phyloP scores from a whole-genome alignment of 179 eudicot genomes.

The Carnegiea gigantea region DNA sequence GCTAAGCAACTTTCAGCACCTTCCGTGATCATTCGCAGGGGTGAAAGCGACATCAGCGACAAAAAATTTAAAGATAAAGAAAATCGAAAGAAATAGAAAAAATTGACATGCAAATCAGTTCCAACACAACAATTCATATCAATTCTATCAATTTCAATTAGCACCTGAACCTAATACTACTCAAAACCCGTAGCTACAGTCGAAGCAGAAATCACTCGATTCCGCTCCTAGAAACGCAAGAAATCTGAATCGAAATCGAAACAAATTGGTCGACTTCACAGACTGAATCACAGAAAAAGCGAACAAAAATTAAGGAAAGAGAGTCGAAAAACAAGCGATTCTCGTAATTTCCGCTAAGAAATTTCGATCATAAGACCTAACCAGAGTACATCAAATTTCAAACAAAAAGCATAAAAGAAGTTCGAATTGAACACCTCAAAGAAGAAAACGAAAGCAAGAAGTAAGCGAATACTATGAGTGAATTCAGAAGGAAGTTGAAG shows the following conservation, averaged over 20 bases:
- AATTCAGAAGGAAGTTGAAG: neutral
- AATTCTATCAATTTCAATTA: neutral
- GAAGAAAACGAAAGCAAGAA: neutral
- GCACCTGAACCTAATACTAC: neutral
- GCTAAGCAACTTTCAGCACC: slow-evolving; percentile 17
- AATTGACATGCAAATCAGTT: neutral
- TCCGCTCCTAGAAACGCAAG: neutral
- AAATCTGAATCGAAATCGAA: neutral
- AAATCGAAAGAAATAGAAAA: neutral
- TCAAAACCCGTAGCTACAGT: neutral
- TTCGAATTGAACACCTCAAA: neutral
- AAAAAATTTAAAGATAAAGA: neutral
- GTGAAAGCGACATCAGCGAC: neutral
- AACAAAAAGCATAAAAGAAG: neutral
- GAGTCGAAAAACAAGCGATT: neutral
- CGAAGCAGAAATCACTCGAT: neutral
- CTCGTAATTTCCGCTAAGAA: neutral
- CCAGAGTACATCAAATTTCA: neutral
- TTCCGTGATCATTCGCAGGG: slow-evolving; percentile 8
- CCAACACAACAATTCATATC: neutral
- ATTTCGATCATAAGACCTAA: neutral
- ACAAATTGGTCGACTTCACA: neutral
- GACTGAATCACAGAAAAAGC: neutral
- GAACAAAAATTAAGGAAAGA: neutral
- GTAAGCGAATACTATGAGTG: neutral